These are phyloP conservation scores for Chenopodium quinoa DNA, from an alignment of 148 eudicot species.

Conservation along the genomic window DNA sequence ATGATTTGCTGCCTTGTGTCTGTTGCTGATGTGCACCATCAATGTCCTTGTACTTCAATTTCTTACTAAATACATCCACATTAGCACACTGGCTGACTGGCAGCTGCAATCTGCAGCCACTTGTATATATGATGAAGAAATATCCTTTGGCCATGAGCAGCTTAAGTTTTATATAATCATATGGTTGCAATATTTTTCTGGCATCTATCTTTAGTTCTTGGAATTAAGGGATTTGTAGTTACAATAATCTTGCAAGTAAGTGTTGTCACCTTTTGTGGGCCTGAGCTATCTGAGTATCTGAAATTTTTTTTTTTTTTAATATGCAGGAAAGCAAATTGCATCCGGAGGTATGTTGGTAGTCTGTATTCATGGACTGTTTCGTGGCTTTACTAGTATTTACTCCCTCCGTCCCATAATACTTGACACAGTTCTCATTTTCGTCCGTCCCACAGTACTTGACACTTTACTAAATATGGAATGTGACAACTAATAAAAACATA, in stretches of 20 bases:
- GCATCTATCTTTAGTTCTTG: not conserved
- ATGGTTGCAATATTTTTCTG: too few species aligned
- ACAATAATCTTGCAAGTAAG: slow-evolving; percentile 7
- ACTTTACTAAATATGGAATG: too few species aligned
- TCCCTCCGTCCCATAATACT: too few species aligned
- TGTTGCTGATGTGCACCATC: not conserved
- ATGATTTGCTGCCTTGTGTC: not conserved
- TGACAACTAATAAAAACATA: too few species aligned
- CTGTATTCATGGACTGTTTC: slow-evolving; percentile 10
- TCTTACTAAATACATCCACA: not conserved
- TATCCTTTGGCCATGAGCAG: not conserved
- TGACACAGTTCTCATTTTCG: too few species aligned
- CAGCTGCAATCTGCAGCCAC: not conserved
- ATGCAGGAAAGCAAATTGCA: slow-evolving; percentile 78
- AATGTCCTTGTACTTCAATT: not conserved
- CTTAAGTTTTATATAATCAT: not conserved
- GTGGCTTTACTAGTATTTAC: not conserved
- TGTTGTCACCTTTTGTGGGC: slow-evolving; percentile 8
- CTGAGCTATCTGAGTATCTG: slow-evolving; percentile 19
- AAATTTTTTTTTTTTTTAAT: too few species aligned
- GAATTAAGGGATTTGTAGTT: not conserved
- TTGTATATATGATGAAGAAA: not conserved
- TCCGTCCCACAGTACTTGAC: too few species aligned
- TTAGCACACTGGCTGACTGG: not conserved
- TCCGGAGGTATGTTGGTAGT: slow-evolving; percentile 66